A percentile compares a stretch with the other conserved stretches of the same genome.
These are phyloP conservation scores for Dothiorella sarmentorum DNA, from an alignment of 2,329 filamentous ascomycete species.

Conservation along the genomic window DNA sequence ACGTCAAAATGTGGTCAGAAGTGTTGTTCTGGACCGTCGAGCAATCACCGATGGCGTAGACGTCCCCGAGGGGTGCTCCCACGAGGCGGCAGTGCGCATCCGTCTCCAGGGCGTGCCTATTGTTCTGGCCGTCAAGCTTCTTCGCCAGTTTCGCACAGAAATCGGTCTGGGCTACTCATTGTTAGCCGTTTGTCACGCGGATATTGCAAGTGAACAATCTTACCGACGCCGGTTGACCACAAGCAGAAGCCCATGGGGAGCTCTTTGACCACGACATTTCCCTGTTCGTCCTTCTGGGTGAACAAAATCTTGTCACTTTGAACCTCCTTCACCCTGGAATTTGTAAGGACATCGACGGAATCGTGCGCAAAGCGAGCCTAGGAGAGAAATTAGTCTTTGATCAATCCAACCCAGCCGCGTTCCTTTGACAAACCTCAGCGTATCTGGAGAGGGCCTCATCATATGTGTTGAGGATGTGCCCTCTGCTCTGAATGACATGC, in stretches of 20 bases:
- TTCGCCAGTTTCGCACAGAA: conserved; percentile 73
- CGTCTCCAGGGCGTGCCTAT: conserved; percentile 88
- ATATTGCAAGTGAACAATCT: conserved; percentile 24
- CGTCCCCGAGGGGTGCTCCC: conserved; percentile 85
- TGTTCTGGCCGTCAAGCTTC: conserved; percentile 78
- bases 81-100: conserved; percentile 88
- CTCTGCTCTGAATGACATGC: conserved; percentile 90
- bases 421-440: conserved; percentile 58
- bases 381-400: neutral
- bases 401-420: neutral
- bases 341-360: conserved; percentile 86
- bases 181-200: neutral
- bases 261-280: conserved; percentile 78
- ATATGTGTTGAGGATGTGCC: conserved; percentile 96
- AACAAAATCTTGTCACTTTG: conserved; percentile 80
- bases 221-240: conserved; percentile 88
- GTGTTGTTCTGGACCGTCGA: conserved; percentile 96
- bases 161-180: conserved; percentile 61
- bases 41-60: conserved; percentile 96
- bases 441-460: conserved; percentile 91
- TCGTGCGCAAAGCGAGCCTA: conserved; percentile 83
- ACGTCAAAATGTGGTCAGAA: conserved; percentile 83
- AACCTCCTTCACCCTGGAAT: conserved; percentile 89
- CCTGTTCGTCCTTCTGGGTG: conserved; percentile 73
- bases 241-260: conserved; percentile 94